A percentile compares a stretch with the other conserved stretches of the same genome.
These are phyloP conservation scores for Sporothrix protearum DNA, from an alignment of 2,329 filamentous ascomycete species.

Conservation along the genomic window DNA sequence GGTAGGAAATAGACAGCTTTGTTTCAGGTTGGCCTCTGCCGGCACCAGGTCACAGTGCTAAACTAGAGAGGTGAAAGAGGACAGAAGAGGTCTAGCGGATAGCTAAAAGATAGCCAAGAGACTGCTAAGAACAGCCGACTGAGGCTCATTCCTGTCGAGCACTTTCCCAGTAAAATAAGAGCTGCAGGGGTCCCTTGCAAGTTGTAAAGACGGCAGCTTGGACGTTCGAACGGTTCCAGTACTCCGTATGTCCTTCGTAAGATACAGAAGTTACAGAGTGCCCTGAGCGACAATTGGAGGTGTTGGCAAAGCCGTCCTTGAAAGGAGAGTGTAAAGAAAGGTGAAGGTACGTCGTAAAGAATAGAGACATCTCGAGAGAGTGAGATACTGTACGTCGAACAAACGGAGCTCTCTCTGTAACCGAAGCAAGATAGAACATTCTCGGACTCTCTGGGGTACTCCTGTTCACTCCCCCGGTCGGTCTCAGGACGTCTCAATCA, in stretches of 20 bases:
- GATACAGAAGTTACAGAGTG: too few relatives aligned
- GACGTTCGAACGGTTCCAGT: background rate
- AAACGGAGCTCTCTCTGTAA: background rate
- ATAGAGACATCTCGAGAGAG: background rate
- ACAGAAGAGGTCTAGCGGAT: background rate
- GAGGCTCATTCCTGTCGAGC: background rate
- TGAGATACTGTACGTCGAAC: background rate
- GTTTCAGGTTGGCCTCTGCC: constrained; percentile 15
- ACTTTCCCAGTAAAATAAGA: constrained; percentile 8
- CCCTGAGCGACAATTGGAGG: too few relatives aligned
- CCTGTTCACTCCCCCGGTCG: background rate
- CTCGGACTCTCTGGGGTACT: background rate
- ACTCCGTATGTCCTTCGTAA: too few relatives aligned
- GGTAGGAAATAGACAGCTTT: constrained; percentile 13
- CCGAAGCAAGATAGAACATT: background rate
- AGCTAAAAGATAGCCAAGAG: background rate
- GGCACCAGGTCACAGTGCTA: constrained; percentile 7
- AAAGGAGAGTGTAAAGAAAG: background rate
- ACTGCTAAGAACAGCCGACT: too few relatives aligned
- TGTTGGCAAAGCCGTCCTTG: too few relatives aligned
- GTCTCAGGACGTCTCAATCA: background rate
- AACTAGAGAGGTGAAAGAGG: constrained; percentile 2
- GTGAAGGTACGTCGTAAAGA: background rate
- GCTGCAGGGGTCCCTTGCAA: background rate
- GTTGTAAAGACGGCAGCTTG: background rate